Base-by-base conservation (phyloP, 2,329 filamentous ascomycete species). In the Calcarisporium arbuscula region DNA sequence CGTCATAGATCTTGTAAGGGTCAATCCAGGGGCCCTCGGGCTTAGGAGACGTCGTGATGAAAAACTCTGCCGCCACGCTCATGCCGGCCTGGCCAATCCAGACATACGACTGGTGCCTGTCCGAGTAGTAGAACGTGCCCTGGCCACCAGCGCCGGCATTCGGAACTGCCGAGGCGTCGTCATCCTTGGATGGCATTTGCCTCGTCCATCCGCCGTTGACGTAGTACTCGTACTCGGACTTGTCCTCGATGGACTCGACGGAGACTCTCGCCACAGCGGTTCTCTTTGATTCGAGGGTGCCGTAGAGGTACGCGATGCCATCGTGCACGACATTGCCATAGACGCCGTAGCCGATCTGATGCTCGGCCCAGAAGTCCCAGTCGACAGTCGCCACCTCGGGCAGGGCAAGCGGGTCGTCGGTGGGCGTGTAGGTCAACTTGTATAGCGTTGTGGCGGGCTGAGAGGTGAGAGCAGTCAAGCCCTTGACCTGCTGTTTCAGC, bases 91-190 rank as follows among this genome's bases (percentile, higher is more conserved):
- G 46, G n/a, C 46, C 46, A 23, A 48, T 42, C 46, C 44, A 48
- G 26, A 48, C 39, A 19, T 41, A 48, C n/a, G 35, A 41, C 34
- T 41, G 32, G 35, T 39, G 42, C 17, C 20, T 33, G n/a, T 37
- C 31, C 16, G 38, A 45, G 32, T 40, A 48, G 39, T 45, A 48
- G 37, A 41, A 48, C 12, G 44, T 48, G 15, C 46, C 46, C 29
- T 48, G 46, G 3, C 46, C 46, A 9, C 44, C 40, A n/a, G 40
- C 41, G 19, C 46, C 41, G n/a, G 40, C 43, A 32, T 46, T 42
- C 16, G 39, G 33, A 11, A 48, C 29, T 11, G 37, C 34, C n/a
- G 41, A 40, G 6, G 28, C 31, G 7, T 14, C 16, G 29, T 48
- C 29, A 27, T 35, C 23, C 23, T 40, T 39, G 34, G 26, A 19